Percentiles rank a stretch among this genome's conserved stretches.
Conservation (phyloP, 192 early-diverging fungal genomes). For the Backusella psychrophila region DNA sequence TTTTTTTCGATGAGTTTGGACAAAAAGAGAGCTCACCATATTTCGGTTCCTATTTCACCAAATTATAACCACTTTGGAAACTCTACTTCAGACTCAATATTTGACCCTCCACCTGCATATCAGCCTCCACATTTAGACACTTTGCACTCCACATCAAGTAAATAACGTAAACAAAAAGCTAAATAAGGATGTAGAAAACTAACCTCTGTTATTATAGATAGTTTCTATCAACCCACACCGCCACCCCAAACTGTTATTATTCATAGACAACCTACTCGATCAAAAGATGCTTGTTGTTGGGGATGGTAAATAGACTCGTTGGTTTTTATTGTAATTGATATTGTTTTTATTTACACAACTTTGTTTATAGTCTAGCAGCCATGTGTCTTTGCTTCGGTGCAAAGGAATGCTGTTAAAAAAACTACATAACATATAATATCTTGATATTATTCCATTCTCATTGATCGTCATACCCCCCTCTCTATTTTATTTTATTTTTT, state of each 20-base stretch:
- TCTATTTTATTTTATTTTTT: background rate
- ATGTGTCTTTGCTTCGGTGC: conserved; percentile 13
- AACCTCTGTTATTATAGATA: background rate
- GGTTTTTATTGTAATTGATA: background rate
- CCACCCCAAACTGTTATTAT: conserved; percentile 13
- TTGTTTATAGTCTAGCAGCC: conserved; percentile 13
- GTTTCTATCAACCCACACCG: conserved; percentile 14
- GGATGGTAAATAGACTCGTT: conserved; percentile 10
- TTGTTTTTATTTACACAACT: no score
- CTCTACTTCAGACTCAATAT: conserved; percentile 1
- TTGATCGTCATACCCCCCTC: background rate
- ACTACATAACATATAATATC: background rate
- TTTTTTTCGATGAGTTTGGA: background rate
- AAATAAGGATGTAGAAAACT: background rate
- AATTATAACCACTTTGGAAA: background rate
- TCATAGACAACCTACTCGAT: conserved; percentile 12
- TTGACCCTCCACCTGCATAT: conserved; percentile 22
- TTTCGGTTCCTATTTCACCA: conserved; percentile 12
- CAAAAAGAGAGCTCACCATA: conserved; percentile 14
- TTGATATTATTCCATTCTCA: background rate
- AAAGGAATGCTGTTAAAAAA: conserved; percentile 19
- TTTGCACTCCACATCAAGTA: background rate
- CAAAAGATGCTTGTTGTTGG: conserved; percentile 21
- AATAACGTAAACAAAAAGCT: background rate
- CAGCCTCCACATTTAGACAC: conserved; percentile 4